Evolutionary conservation across 1,284 basidiomycete genomes (phyloP).

Genomic region (Ganoderma lingzhi): DNA sequence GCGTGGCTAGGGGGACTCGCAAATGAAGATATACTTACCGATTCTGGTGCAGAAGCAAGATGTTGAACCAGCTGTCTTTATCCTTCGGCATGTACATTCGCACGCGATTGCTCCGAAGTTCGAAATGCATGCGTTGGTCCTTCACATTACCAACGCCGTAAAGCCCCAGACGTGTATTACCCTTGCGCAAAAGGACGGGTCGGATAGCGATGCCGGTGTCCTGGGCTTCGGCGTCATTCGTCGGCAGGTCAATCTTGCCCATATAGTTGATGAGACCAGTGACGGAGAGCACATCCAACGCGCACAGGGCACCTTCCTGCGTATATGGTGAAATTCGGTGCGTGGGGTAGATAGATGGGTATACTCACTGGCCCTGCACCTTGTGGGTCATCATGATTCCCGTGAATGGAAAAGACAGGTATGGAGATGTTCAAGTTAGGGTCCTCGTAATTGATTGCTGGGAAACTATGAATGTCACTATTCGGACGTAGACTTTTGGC

Average conservation of each 20-base stretch:
- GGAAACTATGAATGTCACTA: slow-evolving; percentile 71
- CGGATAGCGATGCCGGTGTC: slow-evolving; percentile 86
- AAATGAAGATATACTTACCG: slow-evolving; percentile 61
- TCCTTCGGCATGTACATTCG: slow-evolving; percentile 95
- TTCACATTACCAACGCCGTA: slow-evolving; percentile 98
- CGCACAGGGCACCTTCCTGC: slow-evolving; percentile 94
- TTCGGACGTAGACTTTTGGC: slow-evolving; percentile 8
- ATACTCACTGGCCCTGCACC: slow-evolving; percentile 85
- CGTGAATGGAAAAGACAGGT: slow-evolving; percentile 98
- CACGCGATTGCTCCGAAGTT: slow-evolving; percentile 92
- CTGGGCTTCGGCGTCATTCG: slow-evolving; percentile 70
- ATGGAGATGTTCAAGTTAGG: slow-evolving; percentile 94
- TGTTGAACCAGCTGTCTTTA: slow-evolving; percentile 95
- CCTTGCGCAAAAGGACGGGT: slow-evolving; percentile 92
- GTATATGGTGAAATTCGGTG: neutral
- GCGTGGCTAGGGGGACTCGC: neutral
- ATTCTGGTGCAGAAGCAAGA: slow-evolving; percentile 95
- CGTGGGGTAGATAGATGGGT: slow-evolving; percentile 1
- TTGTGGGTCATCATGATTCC: slow-evolving; percentile 99
- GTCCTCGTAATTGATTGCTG: slow-evolving; percentile 98
- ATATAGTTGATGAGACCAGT: slow-evolving; percentile 97
- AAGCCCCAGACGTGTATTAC: slow-evolving; percentile 84
- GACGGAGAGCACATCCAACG: slow-evolving; percentile 94
- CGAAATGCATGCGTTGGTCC: slow-evolving; percentile 95
- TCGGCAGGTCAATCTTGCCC: slow-evolving; percentile 84